Conservation (phyloP, 345 rosid species). For the Pistacia integerrima region DNA sequence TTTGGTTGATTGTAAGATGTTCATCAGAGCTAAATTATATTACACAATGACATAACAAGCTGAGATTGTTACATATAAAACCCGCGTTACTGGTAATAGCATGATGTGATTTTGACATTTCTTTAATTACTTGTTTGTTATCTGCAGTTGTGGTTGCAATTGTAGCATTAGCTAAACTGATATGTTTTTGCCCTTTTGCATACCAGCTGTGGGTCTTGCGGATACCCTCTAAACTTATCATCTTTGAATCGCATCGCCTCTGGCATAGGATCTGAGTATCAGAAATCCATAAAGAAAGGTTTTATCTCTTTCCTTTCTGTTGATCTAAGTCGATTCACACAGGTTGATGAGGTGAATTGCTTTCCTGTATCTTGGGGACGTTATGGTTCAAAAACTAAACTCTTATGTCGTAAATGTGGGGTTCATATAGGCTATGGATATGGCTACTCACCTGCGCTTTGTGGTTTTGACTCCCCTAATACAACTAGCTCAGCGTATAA, state of each 20-base stretch:
- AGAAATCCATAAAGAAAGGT: slow-evolving; percentile 46
- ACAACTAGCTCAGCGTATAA: slow-evolving; percentile 39
- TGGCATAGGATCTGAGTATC: slow-evolving; percentile 44
- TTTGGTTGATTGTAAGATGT: too few relatives aligned
- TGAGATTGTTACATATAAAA: slow-evolving; percentile 11
- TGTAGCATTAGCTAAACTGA: neutral
- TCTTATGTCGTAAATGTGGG: slow-evolving; percentile 68
- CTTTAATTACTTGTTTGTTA: neutral
- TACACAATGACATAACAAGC: neutral
- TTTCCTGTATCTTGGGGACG: slow-evolving; percentile 49
- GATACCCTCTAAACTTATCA: slow-evolving; percentile 61
- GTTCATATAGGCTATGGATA: slow-evolving; percentile 63
- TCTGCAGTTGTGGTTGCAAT: neutral
- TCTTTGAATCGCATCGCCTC: slow-evolving; percentile 50
- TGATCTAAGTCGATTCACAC: slow-evolving; percentile 64
- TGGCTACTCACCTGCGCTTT: slow-evolving; percentile 53
- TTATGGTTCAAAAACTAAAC: slow-evolving; percentile 50
- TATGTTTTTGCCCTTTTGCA: slow-evolving; percentile 13
- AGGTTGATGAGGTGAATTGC: slow-evolving; percentile 61
- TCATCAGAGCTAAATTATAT: too few relatives aligned
- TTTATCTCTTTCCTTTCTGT: slow-evolving; percentile 47
- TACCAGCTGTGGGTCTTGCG: slow-evolving; percentile 65
- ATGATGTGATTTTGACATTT: neutral
- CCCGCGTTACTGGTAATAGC: neutral
- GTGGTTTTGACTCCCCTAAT: slow-evolving; percentile 55